Base-by-base conservation (phyloP, 768 basidiomycete genomes). In the Pholiota microspora region DNA sequence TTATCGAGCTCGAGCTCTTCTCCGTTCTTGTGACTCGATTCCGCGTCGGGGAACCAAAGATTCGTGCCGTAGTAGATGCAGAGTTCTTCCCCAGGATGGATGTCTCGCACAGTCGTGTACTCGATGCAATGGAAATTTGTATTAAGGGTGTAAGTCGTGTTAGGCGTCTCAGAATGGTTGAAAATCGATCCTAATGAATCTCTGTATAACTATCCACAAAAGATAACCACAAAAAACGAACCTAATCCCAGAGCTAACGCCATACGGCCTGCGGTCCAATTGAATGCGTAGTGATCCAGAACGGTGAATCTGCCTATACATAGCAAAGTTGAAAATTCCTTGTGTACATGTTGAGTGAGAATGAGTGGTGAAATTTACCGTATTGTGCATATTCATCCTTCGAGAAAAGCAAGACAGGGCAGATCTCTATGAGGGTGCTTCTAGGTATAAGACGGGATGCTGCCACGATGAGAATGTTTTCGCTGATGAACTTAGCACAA, bases 161-260 rank as follows among this genome's bases (percentile, higher is more conserved):
- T 93, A 5, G 89, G 90, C 3, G 63, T 54, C 24, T 79, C 72
- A 0, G 85, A 83, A 69, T 92, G 90, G 65, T 92, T 94, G 71
- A 94, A 92, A 8, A 94, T 63, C 2, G 90, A 92, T 4, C 92
- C 92, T 62, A 18, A 21, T 7, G n/a, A n/a, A n/a, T n/a, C n/a
- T n/a, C n/a, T n/a, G n/a, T n/a, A n/a, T n/a, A n/a, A n/a, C n/a
- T n/a, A n/a, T n/a, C n/a, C n/a, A n/a, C n/a, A n/a, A n/a, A n/a
- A n/a, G n/a, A n/a, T n/a, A n/a, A n/a, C n/a, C n/a, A n/a, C n/a
- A n/a, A n/a, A n/a, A n/a, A n/a, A n/a, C 21, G 27, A 62, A 92
- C 91, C 91, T 23, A 92, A 76, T 2, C 92, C 92, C 0, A 92
- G 69, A 0, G 88, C 85, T 16, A 94, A 76, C 0, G 89, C 93